These are phyloP conservation scores for Pisolithus sp. DNA, from an alignment of 768 basidiomycete genomes.

Conservation along the genomic window DNA sequence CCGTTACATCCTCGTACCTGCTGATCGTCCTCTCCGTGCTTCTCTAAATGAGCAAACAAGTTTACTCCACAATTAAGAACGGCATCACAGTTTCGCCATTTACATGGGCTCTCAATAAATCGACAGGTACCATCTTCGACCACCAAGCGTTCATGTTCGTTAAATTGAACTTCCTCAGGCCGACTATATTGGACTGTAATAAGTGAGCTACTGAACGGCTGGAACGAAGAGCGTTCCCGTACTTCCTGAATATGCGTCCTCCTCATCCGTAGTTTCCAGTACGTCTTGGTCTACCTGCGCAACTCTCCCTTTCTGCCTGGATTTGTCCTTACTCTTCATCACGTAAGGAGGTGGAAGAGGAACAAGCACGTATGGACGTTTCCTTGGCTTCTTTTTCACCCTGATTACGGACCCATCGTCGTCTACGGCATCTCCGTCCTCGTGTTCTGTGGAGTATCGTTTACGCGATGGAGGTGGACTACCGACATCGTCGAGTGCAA, in stretches of 20 bases:
- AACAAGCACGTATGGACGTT: constrained; percentile 23
- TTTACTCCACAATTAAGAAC: constrained; percentile 47
- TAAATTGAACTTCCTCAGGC: constrained; percentile 34
- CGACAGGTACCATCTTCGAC: constrained; percentile 44
- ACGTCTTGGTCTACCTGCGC: constrained; percentile 14
- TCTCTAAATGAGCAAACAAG: constrained; percentile 44
- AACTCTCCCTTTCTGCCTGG: constrained; percentile 9
- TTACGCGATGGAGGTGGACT: constrained; percentile 12
- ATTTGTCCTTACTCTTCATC: constrained; percentile 12
- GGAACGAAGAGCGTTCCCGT: constrained; percentile 21
- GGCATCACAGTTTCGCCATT: constrained; percentile 53
- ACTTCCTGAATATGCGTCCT: constrained; percentile 23
- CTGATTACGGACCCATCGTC: not conserved
- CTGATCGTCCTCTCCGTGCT: constrained; percentile 29
- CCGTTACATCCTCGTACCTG: constrained; percentile 18
- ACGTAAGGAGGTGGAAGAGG: constrained; percentile 21
- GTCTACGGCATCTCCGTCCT: constrained; percentile 6
- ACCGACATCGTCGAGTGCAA: constrained; percentile 3
- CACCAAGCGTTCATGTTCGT: constrained; percentile 35
- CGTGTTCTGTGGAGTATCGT: constrained; percentile 12
- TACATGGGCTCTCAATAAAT: constrained; percentile 43
- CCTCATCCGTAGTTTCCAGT: constrained; percentile 12
- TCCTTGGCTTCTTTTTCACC: constrained; percentile 20
- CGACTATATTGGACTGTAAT: constrained; percentile 34
- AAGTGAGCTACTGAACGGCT: constrained; percentile 21